These are phyloP conservation scores for Chlorella sp. DNA, from an alignment of 139 green algal genomes.

Conservation along the genomic window DNA sequence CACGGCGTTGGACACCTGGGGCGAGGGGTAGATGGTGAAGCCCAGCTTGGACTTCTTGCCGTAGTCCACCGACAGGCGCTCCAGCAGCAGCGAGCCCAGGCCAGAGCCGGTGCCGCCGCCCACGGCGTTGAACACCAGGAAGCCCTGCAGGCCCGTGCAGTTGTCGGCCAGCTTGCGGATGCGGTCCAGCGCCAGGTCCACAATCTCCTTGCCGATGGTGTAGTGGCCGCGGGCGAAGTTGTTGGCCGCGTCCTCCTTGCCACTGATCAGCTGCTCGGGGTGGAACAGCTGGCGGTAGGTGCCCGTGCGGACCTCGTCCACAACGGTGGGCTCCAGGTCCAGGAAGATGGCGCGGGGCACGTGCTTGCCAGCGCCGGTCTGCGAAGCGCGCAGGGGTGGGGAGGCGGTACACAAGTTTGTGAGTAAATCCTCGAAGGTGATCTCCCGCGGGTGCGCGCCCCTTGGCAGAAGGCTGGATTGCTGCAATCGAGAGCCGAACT, in stretches of 20 bases:
- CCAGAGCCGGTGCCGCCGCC: slow-evolving; percentile 92
- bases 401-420: neutral
- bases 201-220: slow-evolving; percentile 96
- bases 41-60: slow-evolving; percentile 99
- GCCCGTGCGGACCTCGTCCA: slow-evolving; percentile 94
- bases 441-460: neutral
- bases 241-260: slow-evolving; percentile 80
- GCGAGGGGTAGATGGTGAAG: slow-evolving; percentile 94
- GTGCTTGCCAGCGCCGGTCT: slow-evolving; percentile 90
- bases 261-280: slow-evolving; percentile 94
- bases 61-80: slow-evolving; percentile 97
- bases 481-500: slow-evolving; percentile 4
- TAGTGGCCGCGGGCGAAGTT: slow-evolving; percentile 80
- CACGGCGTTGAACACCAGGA: slow-evolving; percentile 96
- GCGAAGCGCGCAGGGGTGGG: neutral
- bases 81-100: slow-evolving; percentile 93
- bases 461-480: no score
- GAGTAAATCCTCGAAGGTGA: neutral
- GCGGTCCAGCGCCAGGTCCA: slow-evolving; percentile 89
- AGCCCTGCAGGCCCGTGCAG: slow-evolving; percentile 95
- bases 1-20: slow-evolving; percentile 90
- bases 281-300: slow-evolving; percentile 98
- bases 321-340: slow-evolving; percentile 94
- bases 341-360: slow-evolving; percentile 87
- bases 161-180: slow-evolving; percentile 85